Evolutionary conservation across 2,329 filamentous ascomycete genomes (phyloP).

Genomic region (Fusarium drepaniforme): DNA sequence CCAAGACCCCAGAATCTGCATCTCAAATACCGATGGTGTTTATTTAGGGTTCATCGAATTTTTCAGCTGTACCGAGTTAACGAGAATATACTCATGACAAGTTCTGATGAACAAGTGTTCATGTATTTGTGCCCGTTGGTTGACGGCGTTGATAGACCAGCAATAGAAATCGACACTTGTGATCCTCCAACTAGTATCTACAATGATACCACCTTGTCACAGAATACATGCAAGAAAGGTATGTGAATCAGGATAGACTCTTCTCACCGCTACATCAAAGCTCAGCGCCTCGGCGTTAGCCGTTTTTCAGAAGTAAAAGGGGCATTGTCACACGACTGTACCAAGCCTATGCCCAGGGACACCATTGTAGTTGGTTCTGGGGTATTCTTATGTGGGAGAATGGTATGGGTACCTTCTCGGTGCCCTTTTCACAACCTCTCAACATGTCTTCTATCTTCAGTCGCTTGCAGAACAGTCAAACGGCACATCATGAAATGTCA

Average conservation of each 20-base stretch:
- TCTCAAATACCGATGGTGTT: conserved; percentile 24
- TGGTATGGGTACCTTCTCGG: not conserved
- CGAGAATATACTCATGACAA: not conserved
- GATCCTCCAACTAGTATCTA: not conserved
- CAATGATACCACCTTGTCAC: not conserved
- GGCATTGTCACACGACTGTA: not conserved
- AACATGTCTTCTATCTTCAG: not conserved
- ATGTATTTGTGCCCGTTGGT: not conserved
- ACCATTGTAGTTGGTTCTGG: not conserved
- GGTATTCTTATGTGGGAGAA: not conserved
- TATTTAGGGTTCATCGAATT: conserved; percentile 3
- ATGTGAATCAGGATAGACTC: conserved; percentile 18
- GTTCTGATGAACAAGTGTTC: not conserved
- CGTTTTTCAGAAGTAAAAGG: conserved; percentile 16
- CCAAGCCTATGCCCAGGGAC: not conserved
- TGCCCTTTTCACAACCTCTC: not conserved
- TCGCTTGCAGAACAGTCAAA: not conserved
- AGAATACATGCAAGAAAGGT: not conserved
- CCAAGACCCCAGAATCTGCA: conserved; percentile 21
- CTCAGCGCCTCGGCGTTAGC: conserved; percentile 18
- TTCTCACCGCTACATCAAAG: conserved; percentile 4
- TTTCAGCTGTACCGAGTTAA: not conserved
- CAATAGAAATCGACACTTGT: not conserved
- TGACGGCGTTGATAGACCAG: not conserved
- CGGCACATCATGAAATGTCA: not conserved